Evolutionary conservation across 169 alveolate species (phyloP).

Genomic region (Eimeria necatrix): DNA sequence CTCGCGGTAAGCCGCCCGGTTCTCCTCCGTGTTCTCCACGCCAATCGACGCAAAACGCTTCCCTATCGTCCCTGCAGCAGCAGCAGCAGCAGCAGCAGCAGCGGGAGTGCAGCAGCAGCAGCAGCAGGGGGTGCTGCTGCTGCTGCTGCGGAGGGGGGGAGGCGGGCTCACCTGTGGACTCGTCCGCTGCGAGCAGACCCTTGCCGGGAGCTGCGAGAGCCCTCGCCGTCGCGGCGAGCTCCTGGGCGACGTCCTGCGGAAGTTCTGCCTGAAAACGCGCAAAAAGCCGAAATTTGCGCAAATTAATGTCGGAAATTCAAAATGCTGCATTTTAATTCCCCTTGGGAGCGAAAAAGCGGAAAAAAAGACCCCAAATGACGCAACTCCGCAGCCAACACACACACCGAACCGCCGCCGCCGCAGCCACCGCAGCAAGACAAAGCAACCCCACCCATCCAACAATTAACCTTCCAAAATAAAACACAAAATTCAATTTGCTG

Average conservation of each 20-base stretch:
- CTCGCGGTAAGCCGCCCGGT: constrained; percentile 98
- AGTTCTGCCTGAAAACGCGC: constrained; percentile 32
- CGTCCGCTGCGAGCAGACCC: constrained; percentile 99
- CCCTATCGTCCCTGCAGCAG: constrained; percentile 92
- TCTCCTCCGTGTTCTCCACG: constrained; percentile 97
- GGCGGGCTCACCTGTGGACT: constrained; percentile 97
- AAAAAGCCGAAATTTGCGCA: no score
- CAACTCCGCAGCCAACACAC: no score
- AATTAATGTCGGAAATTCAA: no score
- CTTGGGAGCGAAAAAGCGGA: no score
- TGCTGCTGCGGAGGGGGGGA: background rate
- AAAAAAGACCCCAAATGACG: no score
- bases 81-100: background rate
- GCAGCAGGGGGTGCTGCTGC: background rate
- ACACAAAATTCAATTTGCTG: no score
- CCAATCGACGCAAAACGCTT: constrained; percentile 95
- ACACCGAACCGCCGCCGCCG: no score
- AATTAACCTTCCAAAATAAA: no score
- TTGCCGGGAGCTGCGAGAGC: constrained; percentile 91
- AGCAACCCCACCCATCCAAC: no score
- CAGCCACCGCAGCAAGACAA: no score
- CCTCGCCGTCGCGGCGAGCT: constrained; percentile 81
- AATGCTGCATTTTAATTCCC: no score
- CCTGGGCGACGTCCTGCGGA: constrained; percentile 78
- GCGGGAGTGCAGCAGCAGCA: background rate